These are phyloP conservation scores for Sporothrix sp. DNA, from an alignment of 2,329 filamentous ascomycete species.

Conservation along the genomic window DNA sequence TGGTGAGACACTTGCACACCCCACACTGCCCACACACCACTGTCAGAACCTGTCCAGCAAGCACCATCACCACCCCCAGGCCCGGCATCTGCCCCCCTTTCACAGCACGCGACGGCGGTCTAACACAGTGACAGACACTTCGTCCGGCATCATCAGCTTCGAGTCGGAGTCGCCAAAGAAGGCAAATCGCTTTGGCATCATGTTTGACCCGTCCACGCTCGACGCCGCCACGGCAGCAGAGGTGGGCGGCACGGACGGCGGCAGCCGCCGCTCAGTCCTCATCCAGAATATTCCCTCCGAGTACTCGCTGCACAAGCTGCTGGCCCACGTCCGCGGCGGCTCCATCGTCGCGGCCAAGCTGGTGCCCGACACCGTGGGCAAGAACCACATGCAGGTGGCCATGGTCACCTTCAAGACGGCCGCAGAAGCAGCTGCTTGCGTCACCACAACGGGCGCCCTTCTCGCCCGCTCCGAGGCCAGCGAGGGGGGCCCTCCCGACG, in stretches of 20 bases:
- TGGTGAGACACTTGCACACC: too few relatives aligned
- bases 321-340: conserved; percentile 14
- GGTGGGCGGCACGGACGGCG: neutral
- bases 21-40: too few relatives aligned
- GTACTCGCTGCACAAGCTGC: conserved; percentile 12
- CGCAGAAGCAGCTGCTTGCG: conserved; percentile 6
- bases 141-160: conserved; percentile 10
- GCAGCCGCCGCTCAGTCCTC: conserved; percentile 12
- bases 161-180: conserved; percentile 1
- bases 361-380: neutral
- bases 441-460: neutral
- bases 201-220: conserved; percentile 10
- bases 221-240: neutral
- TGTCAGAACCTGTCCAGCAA: too few relatives aligned
- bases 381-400: conserved; percentile 1
- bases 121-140: neutral
- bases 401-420: conserved; percentile 13
- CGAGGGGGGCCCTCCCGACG: neutral
- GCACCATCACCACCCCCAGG: too few relatives aligned
- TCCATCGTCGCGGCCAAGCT: conserved; percentile 8
- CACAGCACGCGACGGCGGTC: too few relatives aligned
- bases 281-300: conserved; percentile 11
- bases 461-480: neutral
- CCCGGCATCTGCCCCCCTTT: too few relatives aligned
- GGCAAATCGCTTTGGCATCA: conserved; percentile 9